A percentile compares a stretch with the other conserved stretches of the same genome.
These are phyloP conservation scores for Fusarium nelsonii DNA, from an alignment of 2,329 filamentous ascomycete genomes.

Conservation along the genomic window DNA sequence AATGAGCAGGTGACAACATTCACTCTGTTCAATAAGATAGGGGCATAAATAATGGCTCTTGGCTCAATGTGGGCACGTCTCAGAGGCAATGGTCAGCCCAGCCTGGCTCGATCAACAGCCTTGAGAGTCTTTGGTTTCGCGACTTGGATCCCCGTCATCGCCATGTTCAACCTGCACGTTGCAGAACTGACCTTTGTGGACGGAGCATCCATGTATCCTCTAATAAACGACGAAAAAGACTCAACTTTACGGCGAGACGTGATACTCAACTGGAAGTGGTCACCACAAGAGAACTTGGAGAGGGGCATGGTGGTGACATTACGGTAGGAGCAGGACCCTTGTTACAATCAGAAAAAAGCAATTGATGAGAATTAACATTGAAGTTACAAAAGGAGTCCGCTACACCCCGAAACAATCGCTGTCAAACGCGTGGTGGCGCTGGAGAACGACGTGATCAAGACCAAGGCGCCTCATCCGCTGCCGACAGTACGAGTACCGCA, in stretches of 20 bases:
- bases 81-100: constrained; percentile 38
- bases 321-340: constrained; percentile 60
- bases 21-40: constrained; percentile 9
- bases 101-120: constrained; percentile 53
- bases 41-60: constrained; percentile 50
- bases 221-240: constrained; percentile 75
- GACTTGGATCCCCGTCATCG: constrained; percentile 72
- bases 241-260: constrained; percentile 66
- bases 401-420: constrained; percentile 74
- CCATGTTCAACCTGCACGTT: constrained; percentile 72
- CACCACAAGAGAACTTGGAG: constrained; percentile 68
- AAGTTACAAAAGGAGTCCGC: constrained; percentile 70
- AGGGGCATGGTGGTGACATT: constrained; percentile 83
- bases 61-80: constrained; percentile 55
- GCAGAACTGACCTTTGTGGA: constrained; percentile 69
- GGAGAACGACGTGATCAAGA: constrained; percentile 80
- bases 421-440: constrained; percentile 88
- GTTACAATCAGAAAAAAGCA: not conserved
- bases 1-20: constrained; percentile 12
- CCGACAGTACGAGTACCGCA: constrained; percentile 74
- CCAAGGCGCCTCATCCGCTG: constrained; percentile 70
- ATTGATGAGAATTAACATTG: constrained; percentile 7
- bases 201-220: constrained; percentile 81
- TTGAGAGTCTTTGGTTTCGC: constrained; percentile 65
- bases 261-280: constrained; percentile 71